Evolutionary conservation across 192 early-diverging fungal genomes (phyloP).

Genomic region (Gaertneriomyces semiglobifer): DNA sequence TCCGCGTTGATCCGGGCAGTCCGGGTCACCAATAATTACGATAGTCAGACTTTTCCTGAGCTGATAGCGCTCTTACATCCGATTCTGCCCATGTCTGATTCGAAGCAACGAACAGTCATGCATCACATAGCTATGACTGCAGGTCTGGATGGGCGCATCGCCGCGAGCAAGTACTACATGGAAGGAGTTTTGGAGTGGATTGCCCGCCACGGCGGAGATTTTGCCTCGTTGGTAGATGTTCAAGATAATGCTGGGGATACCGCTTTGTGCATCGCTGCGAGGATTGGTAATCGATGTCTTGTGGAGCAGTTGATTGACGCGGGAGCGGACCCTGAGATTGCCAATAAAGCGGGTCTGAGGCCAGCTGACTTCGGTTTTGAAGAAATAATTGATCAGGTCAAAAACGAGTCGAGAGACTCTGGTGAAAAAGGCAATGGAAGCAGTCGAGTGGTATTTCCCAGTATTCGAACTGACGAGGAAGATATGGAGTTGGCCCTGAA

Average conservation of each 20-base stretch:
- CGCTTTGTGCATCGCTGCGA: conserved; percentile 82
- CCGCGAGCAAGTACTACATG: conserved; percentile 83
- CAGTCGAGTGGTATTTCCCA: conserved; percentile 29
- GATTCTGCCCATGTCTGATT: conserved; percentile 73
- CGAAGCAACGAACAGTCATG: conserved; percentile 77
- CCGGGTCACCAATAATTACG: conserved; percentile 80
- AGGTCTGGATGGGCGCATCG: conserved; percentile 63
- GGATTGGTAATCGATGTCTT: conserved; percentile 73
- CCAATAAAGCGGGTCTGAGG: conserved; percentile 72
- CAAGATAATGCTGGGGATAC: conserved; percentile 75
- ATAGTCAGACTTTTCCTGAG: conserved; percentile 72
- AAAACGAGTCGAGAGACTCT: background rate
- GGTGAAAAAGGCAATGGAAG: background rate
- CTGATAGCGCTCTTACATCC: conserved; percentile 71
- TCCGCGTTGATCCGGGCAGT: conserved; percentile 86
- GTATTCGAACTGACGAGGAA: conserved; percentile 27
- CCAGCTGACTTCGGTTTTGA: conserved; percentile 66
- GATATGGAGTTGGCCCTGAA: conserved; percentile 18
- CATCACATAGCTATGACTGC: conserved; percentile 84
- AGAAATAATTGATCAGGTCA: conserved; percentile 3
- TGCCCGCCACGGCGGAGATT: conserved; percentile 45
- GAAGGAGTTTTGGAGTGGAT: conserved; percentile 75
- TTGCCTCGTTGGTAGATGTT: conserved; percentile 53
- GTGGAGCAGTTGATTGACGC: conserved; percentile 65
- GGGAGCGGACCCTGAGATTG: conserved; percentile 69